These are phyloP conservation scores for Aspergillus carlsbadensis DNA, from an alignment of 495 filamentous ascomycete species.

Conservation along the genomic window DNA sequence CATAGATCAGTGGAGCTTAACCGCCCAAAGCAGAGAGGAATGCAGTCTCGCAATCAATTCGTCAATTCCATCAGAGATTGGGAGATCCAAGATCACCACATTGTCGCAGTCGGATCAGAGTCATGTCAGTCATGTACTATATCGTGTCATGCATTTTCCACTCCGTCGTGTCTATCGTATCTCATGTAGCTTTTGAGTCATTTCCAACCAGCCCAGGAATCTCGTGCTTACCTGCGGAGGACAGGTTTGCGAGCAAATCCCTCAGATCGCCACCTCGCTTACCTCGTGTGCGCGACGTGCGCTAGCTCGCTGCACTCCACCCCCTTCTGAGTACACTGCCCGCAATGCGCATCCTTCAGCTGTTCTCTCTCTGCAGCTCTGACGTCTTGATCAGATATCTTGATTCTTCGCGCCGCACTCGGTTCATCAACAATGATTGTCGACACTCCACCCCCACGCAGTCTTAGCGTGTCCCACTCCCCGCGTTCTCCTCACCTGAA, in stretches of 20 bases:
- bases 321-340: background rate
- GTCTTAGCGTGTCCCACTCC: conserved; percentile 1
- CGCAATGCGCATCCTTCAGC: background rate
- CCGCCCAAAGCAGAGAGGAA: background rate
- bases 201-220: background rate
- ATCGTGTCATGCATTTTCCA: background rate
- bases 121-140: background rate
- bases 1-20: conserved; percentile 3
- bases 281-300: background rate
- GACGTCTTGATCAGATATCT: background rate
- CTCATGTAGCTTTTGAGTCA: background rate
- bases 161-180: background rate
- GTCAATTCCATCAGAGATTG: no score
- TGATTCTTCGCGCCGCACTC: background rate
- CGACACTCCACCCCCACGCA: background rate
- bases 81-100: no score
- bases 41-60: no score
- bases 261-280: conserved; percentile 3
- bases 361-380: background rate
- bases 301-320: conserved; percentile 7
- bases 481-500: conserved; percentile 7
- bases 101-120: no score
- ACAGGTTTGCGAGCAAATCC: conserved; percentile 1
- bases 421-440: background rate
- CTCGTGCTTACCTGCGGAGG: background rate